phyloP scores from a whole-genome alignment of 768 basidiomycete species.

The Naganishia randhawae region DNA sequence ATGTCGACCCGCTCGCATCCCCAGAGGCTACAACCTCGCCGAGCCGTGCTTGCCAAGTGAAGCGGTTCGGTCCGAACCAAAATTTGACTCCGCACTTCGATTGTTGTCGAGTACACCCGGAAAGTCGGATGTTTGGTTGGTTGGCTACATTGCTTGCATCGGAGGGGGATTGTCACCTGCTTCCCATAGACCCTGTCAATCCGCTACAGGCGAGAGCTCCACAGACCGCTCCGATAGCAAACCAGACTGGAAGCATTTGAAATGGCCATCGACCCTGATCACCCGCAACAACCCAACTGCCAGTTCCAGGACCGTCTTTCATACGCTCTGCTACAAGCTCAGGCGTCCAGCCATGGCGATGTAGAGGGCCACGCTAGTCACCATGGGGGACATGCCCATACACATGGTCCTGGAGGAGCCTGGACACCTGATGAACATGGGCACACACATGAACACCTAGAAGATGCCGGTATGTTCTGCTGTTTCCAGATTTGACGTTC shows the following conservation, averaged over 20 bases:
- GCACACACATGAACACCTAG: conserved; percentile 89
- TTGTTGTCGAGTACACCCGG: neutral
- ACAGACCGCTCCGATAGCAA: neutral
- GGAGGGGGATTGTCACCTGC: no score
- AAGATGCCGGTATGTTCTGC: conserved; percentile 67
- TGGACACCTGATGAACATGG: conserved; percentile 68
- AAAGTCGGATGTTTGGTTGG: neutral
- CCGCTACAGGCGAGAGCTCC: no score
- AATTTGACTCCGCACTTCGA: neutral
- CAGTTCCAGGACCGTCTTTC: conserved; percentile 50
- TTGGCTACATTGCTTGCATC: no score
- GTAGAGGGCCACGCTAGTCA: conserved; percentile 30
- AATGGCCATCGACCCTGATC: neutral
- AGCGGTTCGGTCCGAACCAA: neutral
- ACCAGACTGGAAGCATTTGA: neutral
- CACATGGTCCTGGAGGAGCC: conserved; percentile 53
- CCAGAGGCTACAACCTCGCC: no score
- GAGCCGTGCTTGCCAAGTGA: neutral
- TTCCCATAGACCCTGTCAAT: no score
- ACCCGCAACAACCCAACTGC: conserved; percentile 31
- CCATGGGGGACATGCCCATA: conserved; percentile 54
- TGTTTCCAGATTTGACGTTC: neutral
- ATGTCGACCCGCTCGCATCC: no score
- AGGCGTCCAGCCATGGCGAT: conserved; percentile 41
- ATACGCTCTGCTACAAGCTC: conserved; percentile 40